Evolutionary conservation across 2,329 filamentous ascomycete genomes (phyloP), one percentile per base, ranked within the genome.

Genomic region (Immersiporthe knoxdaviesiana): DNA sequence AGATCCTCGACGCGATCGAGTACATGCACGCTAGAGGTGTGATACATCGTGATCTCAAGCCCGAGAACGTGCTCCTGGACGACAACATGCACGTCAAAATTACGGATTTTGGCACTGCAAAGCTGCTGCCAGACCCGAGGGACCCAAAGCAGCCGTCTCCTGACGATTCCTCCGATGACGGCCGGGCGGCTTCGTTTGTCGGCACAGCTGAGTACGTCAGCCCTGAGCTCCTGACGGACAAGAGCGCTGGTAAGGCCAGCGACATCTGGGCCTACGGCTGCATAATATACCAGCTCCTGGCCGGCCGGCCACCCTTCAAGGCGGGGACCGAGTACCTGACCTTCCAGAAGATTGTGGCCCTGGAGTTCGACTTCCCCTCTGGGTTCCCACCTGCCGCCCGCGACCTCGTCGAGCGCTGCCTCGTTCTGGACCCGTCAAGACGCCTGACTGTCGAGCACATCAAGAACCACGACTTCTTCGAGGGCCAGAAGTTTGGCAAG

Each of bases 181-280:
- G 90, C 73, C 88, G 94, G 73, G 94, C 95, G 16, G 93, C 93
- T 47, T 99, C 96, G 0, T 99, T 99, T 78, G 96, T 99, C 56
- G 96, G 96, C 50, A 99, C 96, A 0, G 96, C 96, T 14, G 96
- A 99, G 79, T 99, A 99, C 76, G 96, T 99, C 74, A 98, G 96
- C 76, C 96, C 96, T 0, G 96, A 99, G 79, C 85, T 99, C n/a
- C 84, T 99, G 67, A 97, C 93, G 39, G 94, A 97, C 77, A 98
- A 98, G 82, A 97, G 92, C 76, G 96, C 95, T 27, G 97, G 95
- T 84, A 99, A 98, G 81, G 93, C 95, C 58, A 98, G 96, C 79
- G 96, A 99, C 80, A 81, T 99, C 63, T 99, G 96, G 96, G 96
- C 96, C 2, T 99, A 97, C 82, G 96, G 96, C 12, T 99, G 96